phyloP scores from a whole-genome alignment of 768 basidiomycete genomes.

The Rubroboletus satanas region DNA sequence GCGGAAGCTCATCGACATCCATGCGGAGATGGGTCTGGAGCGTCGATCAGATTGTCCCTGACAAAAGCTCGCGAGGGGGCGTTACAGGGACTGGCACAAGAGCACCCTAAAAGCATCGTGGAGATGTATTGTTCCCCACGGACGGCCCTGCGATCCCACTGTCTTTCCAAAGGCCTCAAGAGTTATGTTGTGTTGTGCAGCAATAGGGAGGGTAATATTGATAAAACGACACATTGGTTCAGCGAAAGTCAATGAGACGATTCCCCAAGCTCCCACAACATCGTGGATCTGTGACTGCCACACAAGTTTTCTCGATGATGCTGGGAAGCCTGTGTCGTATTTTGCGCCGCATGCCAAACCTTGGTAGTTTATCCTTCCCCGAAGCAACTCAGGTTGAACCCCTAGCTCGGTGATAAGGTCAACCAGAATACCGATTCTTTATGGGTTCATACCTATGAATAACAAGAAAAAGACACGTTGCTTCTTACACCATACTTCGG shows the following conservation, averaged over 20 bases:
- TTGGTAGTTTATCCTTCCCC: slow-evolving; percentile 26
- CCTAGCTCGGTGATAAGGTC: slow-evolving; percentile 46
- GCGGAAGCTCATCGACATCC: slow-evolving; percentile 20
- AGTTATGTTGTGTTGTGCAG: slow-evolving; percentile 39
- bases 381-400: slow-evolving; percentile 31
- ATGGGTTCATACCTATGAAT: background rate
- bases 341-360: slow-evolving; percentile 41
- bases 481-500: slow-evolving; percentile 46
- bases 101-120: slow-evolving; percentile 33
- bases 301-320: slow-evolving; percentile 17
- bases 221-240: slow-evolving; percentile 14
- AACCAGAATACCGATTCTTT: slow-evolving; percentile 51
- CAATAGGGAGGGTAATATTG: slow-evolving; percentile 1
- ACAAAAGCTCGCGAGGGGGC: slow-evolving; percentile 28
- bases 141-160: slow-evolving; percentile 21
- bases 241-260: slow-evolving; percentile 17
- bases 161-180: slow-evolving; percentile 39
- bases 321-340: slow-evolving; percentile 35
- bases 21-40: slow-evolving; percentile 31
- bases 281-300: slow-evolving; percentile 21
- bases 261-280: slow-evolving; percentile 9
- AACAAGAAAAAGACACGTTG: background rate
- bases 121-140: slow-evolving; percentile 37
- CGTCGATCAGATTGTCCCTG: slow-evolving; percentile 41
- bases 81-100: slow-evolving; percentile 38